Base-by-base conservation (phyloP, 2,329 filamentous ascomycete genomes). In the Claviceps monticola region DNA sequence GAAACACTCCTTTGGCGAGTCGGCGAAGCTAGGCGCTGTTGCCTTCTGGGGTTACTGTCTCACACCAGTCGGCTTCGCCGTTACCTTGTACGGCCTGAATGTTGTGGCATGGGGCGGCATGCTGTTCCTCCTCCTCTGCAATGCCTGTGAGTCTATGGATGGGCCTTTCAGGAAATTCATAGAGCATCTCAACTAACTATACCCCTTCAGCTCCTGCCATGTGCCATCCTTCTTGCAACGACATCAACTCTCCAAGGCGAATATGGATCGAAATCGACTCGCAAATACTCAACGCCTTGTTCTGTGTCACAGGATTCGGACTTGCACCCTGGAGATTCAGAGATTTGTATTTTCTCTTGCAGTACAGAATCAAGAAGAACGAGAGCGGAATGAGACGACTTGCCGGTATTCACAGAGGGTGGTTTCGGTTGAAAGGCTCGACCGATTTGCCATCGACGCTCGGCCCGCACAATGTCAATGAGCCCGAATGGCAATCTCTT, bases 51-150 rank as follows among this genome's bases (percentile, higher is more conserved):
- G 79, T 50, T 95, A 88, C 70, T 79, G 85, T 59, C 70, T 78
- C 39, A 94, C 87, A 0, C 84, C 84, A 0, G 66, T 86, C 51
- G 88, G 88, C 2, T 88, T 93, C 63, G 70, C 87, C 51, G 78
- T 91, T 42, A 85, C 82, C 2, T 65, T 95, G 5, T 95, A 94
- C 66, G 81, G 84, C 13, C 75, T 93, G 53, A 90, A 91, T 56
- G 78, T 95, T 19, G 79, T 95, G 9, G 89, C 86, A 0, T 95
- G 88, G 88, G 88, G 88, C 49, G 88, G 85, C 53, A 95, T 95
- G 88, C 74, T 95, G 37, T 94, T 95, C 68, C 71, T 95, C 17
- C 73, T 95, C 2, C 79, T 95, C 26, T 85, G 83, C 71, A 87
- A 88, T 60, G 87, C 76, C 19, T 52, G 60, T 63, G 54, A 56